Evolutionary conservation across 108 stramenopile species (phyloP), one percentile per base, ranked within the genome.

Genomic region (Cyclostephanos invisitatus): DNA sequence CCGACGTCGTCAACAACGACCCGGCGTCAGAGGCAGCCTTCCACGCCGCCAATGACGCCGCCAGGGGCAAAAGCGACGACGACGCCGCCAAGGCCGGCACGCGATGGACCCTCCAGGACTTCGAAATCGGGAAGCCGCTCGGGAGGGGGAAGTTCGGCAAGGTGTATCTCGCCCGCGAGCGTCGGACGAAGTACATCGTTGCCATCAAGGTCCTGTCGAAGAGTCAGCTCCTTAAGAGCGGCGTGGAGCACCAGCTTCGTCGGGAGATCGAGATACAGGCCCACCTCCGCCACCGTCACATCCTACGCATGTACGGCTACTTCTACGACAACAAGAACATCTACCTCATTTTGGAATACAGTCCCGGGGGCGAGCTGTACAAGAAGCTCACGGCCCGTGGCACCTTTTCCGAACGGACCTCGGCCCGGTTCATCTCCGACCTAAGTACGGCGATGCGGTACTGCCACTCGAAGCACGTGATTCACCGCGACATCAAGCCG

Each of bases 221-320:
- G 82, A 78, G 74, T n/a, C 99, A 99, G 78, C 92, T 99, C 12
- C 81, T 95, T 21, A 95, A 96, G 83, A 91, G 91, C 49, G 92
- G 95, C 14, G 97, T 98, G 40, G 98, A 98, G 78, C 97, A 99
- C 71, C 98, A 98, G 80, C 88, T 99, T 0, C 90, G 99, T 6
- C 88, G 98, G 15, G 99, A 99, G 87, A 98, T 99, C 61, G 99
- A 99, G 88, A 99, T 99, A 61, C 99, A 99, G 81, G 88, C 91
- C 7, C 96, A 99, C 66, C 81, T 99, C 49, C 83, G 98, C 14
- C 96, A 99, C 68, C 81, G 87, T 40, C 94, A 98, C 70, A 97
- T 99, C 53, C 83, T 98, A n/a, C 91, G 98, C 12, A 92, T 98
- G 90, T 98, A 94, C 64, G 98, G 98, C 27, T 99, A 97, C 81